A percentile compares a stretch with the other conserved stretches of the same genome.
These are phyloP conservation scores for Carex kokanica DNA, from an alignment of 176 grass and related monocot species.

Conservation along the genomic window DNA sequence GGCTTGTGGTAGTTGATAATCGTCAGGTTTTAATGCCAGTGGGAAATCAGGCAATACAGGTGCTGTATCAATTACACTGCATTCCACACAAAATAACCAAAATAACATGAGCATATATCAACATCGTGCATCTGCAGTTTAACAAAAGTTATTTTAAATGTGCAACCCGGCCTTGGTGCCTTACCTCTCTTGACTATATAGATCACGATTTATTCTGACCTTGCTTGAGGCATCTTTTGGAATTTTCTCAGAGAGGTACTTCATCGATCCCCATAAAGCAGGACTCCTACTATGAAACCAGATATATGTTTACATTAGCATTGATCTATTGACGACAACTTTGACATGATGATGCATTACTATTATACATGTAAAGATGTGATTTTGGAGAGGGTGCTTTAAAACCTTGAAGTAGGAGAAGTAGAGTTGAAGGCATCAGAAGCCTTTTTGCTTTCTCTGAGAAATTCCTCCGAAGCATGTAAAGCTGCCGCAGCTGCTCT, in stretches of 20 bases:
- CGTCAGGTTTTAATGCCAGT: conserved; percentile 78
- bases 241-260: conserved; percentile 89
- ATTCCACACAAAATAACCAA: conserved; percentile 23
- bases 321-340: not conserved
- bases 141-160: not conserved
- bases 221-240: conserved; percentile 93
- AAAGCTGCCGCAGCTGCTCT: conserved; percentile 79
- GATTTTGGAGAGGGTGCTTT: not conserved
- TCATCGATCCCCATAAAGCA: conserved; percentile 69
- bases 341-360: not conserved
- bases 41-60: conserved; percentile 86
- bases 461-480: conserved; percentile 80
- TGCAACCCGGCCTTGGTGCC: not conserved
- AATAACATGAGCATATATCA: conserved; percentile 21
- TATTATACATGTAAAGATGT: not conserved
- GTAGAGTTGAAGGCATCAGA: conserved; percentile 62
- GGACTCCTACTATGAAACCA: conserved; percentile 53
- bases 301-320: conserved; percentile 8
- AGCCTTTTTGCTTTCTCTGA: conserved; percentile 82
- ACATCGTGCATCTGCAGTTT: not conserved
- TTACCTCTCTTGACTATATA: conserved; percentile 94
- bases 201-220: conserved; percentile 78
- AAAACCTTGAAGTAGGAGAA: conserved; percentile 77
- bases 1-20: conserved; percentile 75
- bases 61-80: conserved; percentile 63